Evolutionary conservation across 495 filamentous ascomycete species (phyloP).

Genomic region (Achaetomiella virescens): DNA sequence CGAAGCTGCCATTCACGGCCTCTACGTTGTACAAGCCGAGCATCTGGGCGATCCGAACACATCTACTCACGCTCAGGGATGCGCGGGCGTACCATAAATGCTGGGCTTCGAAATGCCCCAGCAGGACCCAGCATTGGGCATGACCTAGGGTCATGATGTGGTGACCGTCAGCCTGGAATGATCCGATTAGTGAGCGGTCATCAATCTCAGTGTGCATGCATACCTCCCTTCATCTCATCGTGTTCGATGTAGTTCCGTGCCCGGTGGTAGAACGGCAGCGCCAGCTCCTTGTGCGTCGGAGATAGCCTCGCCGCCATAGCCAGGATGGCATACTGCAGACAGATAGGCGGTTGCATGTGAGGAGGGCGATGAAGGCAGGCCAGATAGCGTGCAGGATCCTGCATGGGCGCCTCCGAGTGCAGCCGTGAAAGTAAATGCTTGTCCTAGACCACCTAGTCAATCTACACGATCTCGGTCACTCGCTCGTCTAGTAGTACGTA

Average conservation of each 20-base stretch:
- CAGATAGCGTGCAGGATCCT: not conserved
- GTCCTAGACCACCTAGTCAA: not conserved
- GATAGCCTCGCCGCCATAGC: not conserved
- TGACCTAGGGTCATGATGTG: conserved; percentile 6
- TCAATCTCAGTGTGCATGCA: not conserved
- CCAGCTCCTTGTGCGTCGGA: not conserved
- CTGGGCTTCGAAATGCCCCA: conserved; percentile 9
- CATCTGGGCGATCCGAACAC: conserved; percentile 12
- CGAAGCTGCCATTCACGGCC: not conserved
- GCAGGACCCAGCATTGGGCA: conserved; percentile 10
- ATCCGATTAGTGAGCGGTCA: not conserved
- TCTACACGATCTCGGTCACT: not conserved
- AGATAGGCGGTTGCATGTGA: not conserved
- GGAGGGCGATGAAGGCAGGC: not conserved
- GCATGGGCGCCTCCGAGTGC: not conserved
- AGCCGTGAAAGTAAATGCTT: not conserved
- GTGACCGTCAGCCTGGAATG: conserved; percentile 15
- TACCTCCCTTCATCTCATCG: conserved; percentile 14
- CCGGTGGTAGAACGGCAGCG: conserved; percentile 8
- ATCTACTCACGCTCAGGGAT: conserved; percentile 1
- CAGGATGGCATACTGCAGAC: not conserved
- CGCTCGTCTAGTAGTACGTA: not conserved
- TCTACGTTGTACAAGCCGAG: conserved; percentile 5
- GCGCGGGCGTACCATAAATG: conserved; percentile 2
- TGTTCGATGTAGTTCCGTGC: conserved; percentile 7